These are phyloP conservation scores for Dendrobium nobile DNA, from an alignment of 106 monocot genomes.

Conservation along the genomic window DNA sequence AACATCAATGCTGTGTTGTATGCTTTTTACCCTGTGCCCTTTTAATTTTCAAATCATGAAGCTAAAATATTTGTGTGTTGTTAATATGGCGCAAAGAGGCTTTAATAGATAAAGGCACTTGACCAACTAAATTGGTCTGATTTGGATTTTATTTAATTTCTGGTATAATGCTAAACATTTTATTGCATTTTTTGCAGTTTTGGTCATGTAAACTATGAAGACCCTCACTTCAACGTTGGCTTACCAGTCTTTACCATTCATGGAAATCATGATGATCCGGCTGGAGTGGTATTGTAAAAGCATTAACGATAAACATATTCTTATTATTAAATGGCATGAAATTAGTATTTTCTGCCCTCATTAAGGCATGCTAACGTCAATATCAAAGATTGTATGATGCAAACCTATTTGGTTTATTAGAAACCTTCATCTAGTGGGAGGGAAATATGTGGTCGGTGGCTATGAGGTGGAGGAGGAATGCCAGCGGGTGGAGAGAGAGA, in stretches of 20 bases:
- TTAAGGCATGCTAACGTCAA: neutral
- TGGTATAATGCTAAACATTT: conserved; percentile 11
- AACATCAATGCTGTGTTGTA: too few species aligned
- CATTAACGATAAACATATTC: neutral
- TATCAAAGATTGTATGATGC: neutral
- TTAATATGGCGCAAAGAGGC: neutral
- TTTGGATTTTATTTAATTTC: neutral
- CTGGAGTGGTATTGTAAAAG: conserved; percentile 78
- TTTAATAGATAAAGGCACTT: neutral
- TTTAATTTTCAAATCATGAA: neutral
- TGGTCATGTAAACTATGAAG: conserved; percentile 99
- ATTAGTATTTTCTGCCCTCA: neutral
- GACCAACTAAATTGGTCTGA: neutral
- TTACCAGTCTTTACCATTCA: conserved; percentile 97
- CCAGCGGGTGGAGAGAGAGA: too few species aligned
- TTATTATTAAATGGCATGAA: neutral
- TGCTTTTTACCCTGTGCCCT: too few species aligned
- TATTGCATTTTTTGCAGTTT: conserved; percentile 46
- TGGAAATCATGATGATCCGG: conserved; percentile 99
- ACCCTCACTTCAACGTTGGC: conserved; percentile 98
- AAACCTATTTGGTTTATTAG: neutral
- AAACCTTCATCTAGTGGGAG: neutral
- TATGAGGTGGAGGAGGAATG: too few species aligned
- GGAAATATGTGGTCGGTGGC: too few species aligned
- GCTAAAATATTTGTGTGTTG: neutral